These are phyloP conservation scores for Aphanocladium album DNA, from an alignment of 2,329 filamentous ascomycete genomes.

Conservation along the genomic window DNA sequence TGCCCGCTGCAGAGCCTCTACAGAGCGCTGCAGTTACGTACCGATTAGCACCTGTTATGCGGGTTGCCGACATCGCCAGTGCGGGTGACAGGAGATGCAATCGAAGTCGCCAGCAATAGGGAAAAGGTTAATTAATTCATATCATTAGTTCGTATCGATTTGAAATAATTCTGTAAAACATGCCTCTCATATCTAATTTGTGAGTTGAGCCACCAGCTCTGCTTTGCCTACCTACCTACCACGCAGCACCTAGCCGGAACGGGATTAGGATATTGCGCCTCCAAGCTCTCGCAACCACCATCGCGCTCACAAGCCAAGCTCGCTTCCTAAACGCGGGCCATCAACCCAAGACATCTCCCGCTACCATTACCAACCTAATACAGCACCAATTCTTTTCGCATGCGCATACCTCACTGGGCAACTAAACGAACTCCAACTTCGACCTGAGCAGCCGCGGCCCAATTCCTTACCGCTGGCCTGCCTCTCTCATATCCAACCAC, in stretches of 20 bases:
- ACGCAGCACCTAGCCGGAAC: constrained; percentile 1
- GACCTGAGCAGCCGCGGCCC: background rate
- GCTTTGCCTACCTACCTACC: background rate
- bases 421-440: background rate
- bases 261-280: constrained; percentile 13
- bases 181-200: too few relatives aligned
- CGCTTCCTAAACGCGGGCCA: background rate
- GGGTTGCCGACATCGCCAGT: background rate
- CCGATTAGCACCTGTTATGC: background rate
- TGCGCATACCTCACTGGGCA: background rate
- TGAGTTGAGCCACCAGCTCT: too few relatives aligned
- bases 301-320: background rate
- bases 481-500: background rate
- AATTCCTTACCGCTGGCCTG: background rate
- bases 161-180: too few relatives aligned
- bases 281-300: background rate
- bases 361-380: background rate
- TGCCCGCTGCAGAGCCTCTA: background rate
- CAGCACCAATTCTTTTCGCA: background rate
- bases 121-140: too few relatives aligned
- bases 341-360: background rate
- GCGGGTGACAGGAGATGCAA: too few relatives aligned
- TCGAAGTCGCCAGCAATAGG: too few relatives aligned
- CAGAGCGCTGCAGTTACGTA: background rate
- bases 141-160: too few relatives aligned